Evolutionary conservation across 352 stramenopile genomes (phyloP), one percentile per base, ranked within the genome.

Genomic region (Phytophthora pluvialis): DNA sequence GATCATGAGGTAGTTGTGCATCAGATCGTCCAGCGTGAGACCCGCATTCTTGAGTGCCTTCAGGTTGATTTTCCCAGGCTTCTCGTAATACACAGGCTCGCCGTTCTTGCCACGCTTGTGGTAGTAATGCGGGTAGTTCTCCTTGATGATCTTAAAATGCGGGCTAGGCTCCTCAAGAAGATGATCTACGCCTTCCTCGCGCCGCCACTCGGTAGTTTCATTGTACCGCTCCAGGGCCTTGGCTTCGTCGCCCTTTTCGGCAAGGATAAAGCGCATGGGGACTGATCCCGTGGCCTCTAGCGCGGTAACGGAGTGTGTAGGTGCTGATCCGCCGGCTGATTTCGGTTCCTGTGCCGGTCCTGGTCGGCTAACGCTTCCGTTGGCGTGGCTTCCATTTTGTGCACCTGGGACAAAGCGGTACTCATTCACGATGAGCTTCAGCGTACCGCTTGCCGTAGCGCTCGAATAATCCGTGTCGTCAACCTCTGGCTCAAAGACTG

Each of bases 71-170:
- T 91, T 91, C 47, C 88, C 86, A 1, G 84, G 83, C 51, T 94
- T 91, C 60, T 95, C 86, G 46, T 95, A 95, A 77, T 96, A 96
- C 63, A 95, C 86, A 9, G 88, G 86, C 62, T 95, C 86, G 32
- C 70, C 73, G 15, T 93, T 71, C 36, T 89, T 89, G 45, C 86
- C 86, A 35, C 84, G 81, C 64, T 95, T 95, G 78, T 95, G 84
- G 73, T 95, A 96, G 64, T 90, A 97, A 49, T 97, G 89, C 42
- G 90, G 89, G 72, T 97, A 97, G 71, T 97, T 95, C 21, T 87
- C 70, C 67, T 97, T 97, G 73, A 97, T 97, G 29, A 80, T 83
- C 50, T 87, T 77, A 51, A 95, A 96, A 48, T 90, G 70, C 43
- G 80, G 84, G 45, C 66, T 89, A 32, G 87, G 80, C 12, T 76